These are phyloP conservation scores for Murraya paniculata DNA, from an alignment of 345 rosid species.

Conservation along the genomic window DNA sequence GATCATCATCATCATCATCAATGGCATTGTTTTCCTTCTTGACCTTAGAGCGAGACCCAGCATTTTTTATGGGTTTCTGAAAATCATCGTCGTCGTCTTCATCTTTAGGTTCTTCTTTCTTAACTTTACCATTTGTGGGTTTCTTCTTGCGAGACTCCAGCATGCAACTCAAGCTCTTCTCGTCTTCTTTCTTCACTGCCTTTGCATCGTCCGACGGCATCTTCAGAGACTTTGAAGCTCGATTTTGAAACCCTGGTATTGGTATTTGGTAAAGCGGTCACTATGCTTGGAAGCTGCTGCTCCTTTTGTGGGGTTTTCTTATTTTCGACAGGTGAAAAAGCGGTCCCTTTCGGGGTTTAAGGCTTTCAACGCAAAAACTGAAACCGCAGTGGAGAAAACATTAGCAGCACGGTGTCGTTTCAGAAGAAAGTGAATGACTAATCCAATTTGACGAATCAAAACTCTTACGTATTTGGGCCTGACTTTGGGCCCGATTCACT, in stretches of 20 bases:
- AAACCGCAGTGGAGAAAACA: background rate
- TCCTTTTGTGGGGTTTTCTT: background rate
- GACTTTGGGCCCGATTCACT: background rate
- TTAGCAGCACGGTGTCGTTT: background rate
- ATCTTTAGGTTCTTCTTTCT: slow-evolving; percentile 44
- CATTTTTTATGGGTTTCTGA: slow-evolving; percentile 24
- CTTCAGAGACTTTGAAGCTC: background rate
- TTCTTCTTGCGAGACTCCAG: slow-evolving; percentile 45
- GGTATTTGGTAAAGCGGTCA: background rate
- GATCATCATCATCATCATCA: slow-evolving; percentile 31
- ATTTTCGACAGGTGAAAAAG: background rate
- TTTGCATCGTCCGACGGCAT: slow-evolving; percentile 68
- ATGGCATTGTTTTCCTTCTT: slow-evolving; percentile 38
- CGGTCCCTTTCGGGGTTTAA: background rate
- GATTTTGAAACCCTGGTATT: background rate
- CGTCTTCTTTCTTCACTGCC: slow-evolving; percentile 37
- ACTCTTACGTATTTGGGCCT: background rate
- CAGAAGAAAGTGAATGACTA: background rate
- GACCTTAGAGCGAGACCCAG: slow-evolving; percentile 30
- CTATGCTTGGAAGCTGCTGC: background rate
- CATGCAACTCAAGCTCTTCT: slow-evolving; percentile 52
- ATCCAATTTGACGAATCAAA: background rate
- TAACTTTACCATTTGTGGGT: slow-evolving; percentile 33
- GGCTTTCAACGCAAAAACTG: background rate
- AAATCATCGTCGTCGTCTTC: slow-evolving; percentile 32